A percentile compares a stretch with the other conserved stretches of the same genome.
These are phyloP conservation scores for Piromyces sp. DNA, from an alignment of 192 early-diverging fungal species.

Conservation along the genomic window DNA sequence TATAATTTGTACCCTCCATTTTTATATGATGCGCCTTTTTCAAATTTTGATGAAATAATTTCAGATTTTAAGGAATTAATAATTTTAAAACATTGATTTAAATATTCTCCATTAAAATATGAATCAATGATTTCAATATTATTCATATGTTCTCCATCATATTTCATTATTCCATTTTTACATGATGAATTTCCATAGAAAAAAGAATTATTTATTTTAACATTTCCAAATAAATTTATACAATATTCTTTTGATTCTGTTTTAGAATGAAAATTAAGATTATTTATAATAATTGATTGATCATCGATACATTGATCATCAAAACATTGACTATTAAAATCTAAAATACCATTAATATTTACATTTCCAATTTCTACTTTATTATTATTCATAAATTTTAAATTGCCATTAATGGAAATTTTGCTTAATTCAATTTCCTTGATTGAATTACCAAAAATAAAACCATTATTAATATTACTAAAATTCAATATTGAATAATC, in stretches of 20 bases:
- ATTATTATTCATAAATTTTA: neutral
- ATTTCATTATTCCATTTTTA: too few species aligned
- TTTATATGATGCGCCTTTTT: too few species aligned
- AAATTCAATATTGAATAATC: neutral
- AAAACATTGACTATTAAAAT: neutral
- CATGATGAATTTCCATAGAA: too few species aligned
- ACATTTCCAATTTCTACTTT: neutral
- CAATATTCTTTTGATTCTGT: neutral
- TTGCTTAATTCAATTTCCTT: neutral
- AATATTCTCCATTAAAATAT: neutral
- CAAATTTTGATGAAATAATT: too few species aligned
- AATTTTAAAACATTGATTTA: too few species aligned
- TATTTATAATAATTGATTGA: neutral
- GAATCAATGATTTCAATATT: too few species aligned
- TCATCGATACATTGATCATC: neutral
- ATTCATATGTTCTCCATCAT: too few species aligned
- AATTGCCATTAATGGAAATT: neutral
- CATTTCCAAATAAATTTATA: neutral
- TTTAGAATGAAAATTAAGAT: neutral
- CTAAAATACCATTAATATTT: neutral
- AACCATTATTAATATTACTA: neutral
- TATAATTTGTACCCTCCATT: too few species aligned
- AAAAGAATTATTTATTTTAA: neutral
- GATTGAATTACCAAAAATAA: neutral
- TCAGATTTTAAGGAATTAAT: too few species aligned